Evolutionary conservation across 805 yeast species (phyloP).

Genomic region (Schwanniomyces yamadae): DNA sequence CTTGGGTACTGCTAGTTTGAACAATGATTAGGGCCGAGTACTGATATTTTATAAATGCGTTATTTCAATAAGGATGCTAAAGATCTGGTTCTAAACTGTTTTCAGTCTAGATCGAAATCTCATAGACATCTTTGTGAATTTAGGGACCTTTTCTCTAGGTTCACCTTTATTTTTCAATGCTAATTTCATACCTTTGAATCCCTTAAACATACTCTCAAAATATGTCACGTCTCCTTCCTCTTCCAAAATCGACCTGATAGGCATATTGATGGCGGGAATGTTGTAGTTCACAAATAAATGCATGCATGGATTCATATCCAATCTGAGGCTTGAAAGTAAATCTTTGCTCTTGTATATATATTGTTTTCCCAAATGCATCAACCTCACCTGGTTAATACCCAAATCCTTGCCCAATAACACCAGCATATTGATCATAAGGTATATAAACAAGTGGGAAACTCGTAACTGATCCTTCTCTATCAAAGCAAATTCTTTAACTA

Average conservation of each 20-base stretch:
- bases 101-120: slow-evolving; percentile 1
- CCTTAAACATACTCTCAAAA: slow-evolving; percentile 6
- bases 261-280: slow-evolving; percentile 4
- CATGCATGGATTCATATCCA: not conserved
- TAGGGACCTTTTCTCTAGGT: too few species aligned
- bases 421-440: slow-evolving; percentile 14
- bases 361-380: slow-evolving; percentile 19
- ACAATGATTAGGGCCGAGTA: too few species aligned
- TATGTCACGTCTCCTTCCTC: slow-evolving; percentile 7
- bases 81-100: too few species aligned
- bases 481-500: slow-evolving; percentile 9
- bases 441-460: slow-evolving; percentile 19
- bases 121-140: not conserved
- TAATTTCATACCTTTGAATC: slow-evolving; percentile 5
- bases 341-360: slow-evolving; percentile 7
- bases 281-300: slow-evolving; percentile 5
- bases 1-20: too few species aligned
- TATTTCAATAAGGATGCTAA: too few species aligned
- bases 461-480: not conserved
- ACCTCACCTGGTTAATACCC: slow-evolving; percentile 17
- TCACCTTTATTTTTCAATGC: too few species aligned
- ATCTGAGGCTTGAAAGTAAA: slow-evolving; percentile 1
- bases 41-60: too few species aligned
- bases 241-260: slow-evolving; percentile 4
- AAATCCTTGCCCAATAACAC: slow-evolving; percentile 4